Evolutionary conservation across 2,329 filamentous ascomycete genomes (phyloP).

Genomic region (Cladosporium velox): DNA sequence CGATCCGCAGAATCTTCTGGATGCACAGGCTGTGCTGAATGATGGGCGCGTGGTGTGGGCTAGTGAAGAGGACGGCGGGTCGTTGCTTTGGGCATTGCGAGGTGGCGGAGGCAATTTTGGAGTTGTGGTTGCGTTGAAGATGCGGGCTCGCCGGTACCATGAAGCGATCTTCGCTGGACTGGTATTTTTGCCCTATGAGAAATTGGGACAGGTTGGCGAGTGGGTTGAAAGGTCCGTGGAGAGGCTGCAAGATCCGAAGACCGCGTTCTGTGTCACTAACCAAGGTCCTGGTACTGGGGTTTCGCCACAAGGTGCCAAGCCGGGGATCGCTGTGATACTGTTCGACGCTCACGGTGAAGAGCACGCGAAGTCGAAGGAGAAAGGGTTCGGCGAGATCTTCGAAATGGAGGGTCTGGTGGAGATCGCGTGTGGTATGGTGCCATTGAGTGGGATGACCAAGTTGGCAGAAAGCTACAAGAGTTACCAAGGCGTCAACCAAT

Average conservation of each 20-base stretch:
- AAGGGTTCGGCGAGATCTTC: slow-evolving; percentile 36
- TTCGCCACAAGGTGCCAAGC: slow-evolving; percentile 27
- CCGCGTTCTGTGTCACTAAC: slow-evolving; percentile 36
- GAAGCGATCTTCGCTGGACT: slow-evolving; percentile 32
- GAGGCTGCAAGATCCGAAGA: slow-evolving; percentile 31
- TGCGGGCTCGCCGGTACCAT: slow-evolving; percentile 34
- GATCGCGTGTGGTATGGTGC: slow-evolving; percentile 29
- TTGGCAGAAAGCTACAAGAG: slow-evolving; percentile 27
- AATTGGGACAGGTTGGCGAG: slow-evolving; percentile 27
- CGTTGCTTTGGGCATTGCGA: slow-evolving; percentile 46
- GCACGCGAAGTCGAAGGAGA: slow-evolving; percentile 32
- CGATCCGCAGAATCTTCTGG: slow-evolving; percentile 45
- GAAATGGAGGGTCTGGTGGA: slow-evolving; percentile 32
- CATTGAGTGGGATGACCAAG: slow-evolving; percentile 30
- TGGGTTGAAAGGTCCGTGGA: slow-evolving; percentile 31
- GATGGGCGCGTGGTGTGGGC: slow-evolving; percentile 45
- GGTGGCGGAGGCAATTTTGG: slow-evolving; percentile 44
- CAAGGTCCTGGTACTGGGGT: slow-evolving; percentile 30
- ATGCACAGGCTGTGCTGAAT: slow-evolving; percentile 42
- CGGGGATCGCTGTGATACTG: slow-evolving; percentile 32
- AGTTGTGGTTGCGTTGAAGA: slow-evolving; percentile 34
- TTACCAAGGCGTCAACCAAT: slow-evolving; percentile 30
- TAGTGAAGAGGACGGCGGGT: slow-evolving; percentile 40
- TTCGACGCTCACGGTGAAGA: slow-evolving; percentile 38
- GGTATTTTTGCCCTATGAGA: slow-evolving; percentile 28